phyloP scores from a whole-genome alignment of 1,284 basidiomycete species.

The Irpex sp. region DNA sequence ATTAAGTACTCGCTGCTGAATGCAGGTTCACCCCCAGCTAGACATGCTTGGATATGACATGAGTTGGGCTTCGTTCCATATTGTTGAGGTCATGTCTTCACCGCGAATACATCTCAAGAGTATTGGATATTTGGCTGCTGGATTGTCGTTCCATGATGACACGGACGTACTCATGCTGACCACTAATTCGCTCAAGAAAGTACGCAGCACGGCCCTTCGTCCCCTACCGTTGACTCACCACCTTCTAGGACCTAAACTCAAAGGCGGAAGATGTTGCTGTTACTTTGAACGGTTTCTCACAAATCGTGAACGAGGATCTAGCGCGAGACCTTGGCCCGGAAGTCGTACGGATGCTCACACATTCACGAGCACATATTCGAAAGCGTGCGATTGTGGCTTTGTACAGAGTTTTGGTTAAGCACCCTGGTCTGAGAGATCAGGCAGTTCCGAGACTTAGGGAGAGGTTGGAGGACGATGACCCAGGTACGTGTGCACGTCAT shows the following conservation, averaged over 20 bases:
- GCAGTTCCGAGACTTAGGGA: constrained; percentile 75
- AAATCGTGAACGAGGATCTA: constrained; percentile 85
- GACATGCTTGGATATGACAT: constrained; percentile 93
- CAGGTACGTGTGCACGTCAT: constrained; percentile 39
- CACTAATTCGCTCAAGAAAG: constrained; percentile 97
- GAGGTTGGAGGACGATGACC: constrained; percentile 81
- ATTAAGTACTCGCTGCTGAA: background rate
- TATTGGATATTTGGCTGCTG: constrained; percentile 93
- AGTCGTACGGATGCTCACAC: constrained; percentile 84
- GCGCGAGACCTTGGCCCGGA: constrained; percentile 87
- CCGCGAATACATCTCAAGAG: constrained; percentile 88
- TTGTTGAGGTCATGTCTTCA: constrained; percentile 98
- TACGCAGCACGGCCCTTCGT: constrained; percentile 28
- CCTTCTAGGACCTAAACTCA: constrained; percentile 75
- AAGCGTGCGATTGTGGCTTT: constrained; percentile 86
- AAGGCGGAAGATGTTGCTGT: constrained; percentile 72
- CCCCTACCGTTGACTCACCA: background rate
- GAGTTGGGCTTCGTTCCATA: constrained; percentile 89
- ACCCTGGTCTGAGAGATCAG: constrained; percentile 69
- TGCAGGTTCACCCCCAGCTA: constrained; percentile 44
- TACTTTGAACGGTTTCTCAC: constrained; percentile 82
- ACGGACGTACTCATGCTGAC: constrained; percentile 98
- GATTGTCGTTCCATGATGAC: constrained; percentile 88
- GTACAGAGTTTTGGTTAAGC: constrained; percentile 72
- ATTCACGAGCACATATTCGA: constrained; percentile 83